phyloP scores from a whole-genome alignment of 225 moss, liverwort and hornwort genomes.

The Climacium dendroides region DNA sequence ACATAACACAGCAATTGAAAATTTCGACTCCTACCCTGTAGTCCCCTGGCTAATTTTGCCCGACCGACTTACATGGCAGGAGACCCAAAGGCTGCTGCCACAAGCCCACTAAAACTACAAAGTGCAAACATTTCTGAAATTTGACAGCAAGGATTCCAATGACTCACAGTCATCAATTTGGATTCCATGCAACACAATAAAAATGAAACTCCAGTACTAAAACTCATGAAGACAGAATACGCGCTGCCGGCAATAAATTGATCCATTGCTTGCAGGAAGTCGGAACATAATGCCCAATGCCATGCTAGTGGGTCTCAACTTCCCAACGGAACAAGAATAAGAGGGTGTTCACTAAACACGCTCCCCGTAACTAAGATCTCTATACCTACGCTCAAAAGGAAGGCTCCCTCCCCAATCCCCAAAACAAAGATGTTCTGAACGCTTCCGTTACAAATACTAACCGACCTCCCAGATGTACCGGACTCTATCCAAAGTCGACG shows the following conservation, averaged over 20 bases:
- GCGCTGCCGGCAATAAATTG: not conserved
- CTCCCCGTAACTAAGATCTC: not conserved
- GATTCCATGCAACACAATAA: not conserved
- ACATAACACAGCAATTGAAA: no score
- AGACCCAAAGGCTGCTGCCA: no score
- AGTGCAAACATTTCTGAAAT: not conserved
- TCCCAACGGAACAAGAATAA: not conserved
- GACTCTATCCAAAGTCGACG: no score
- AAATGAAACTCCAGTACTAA: not conserved
- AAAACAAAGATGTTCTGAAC: not conserved
- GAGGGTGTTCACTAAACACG: constrained; percentile 10
- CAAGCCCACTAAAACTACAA: no score
- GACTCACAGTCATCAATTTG: no score
- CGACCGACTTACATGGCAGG: no score
- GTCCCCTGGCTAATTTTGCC: no score
- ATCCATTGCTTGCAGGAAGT: not conserved
- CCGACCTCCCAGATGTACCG: not conserved
- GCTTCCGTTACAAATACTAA: not conserved
- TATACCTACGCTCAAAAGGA: not conserved
- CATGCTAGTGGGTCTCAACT: not conserved
- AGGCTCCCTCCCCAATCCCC: not conserved
- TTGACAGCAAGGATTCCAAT: not conserved
- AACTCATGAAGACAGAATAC: not conserved
- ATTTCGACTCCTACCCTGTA: no score
- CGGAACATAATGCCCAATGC: not conserved